Evolutionary conservation across 805 yeast species (phyloP), one percentile per base, ranked within the genome.

Genomic region (Barnettozyma sp.): DNA sequence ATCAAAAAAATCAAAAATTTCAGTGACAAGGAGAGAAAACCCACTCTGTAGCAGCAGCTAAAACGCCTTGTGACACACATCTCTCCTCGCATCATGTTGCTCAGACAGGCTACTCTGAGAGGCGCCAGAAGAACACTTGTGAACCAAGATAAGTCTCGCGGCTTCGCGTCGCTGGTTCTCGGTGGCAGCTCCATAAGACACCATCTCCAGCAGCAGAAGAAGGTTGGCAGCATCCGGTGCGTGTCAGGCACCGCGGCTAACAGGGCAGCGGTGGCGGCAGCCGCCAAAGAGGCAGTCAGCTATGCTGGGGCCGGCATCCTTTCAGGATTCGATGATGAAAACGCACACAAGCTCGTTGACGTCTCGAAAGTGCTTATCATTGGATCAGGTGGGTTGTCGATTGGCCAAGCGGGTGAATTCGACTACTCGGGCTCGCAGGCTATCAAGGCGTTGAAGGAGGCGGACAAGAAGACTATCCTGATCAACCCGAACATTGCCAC

Each of bases 401-500:
- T 90, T 59, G 97, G 97, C 42, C 97, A 90, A 65, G 97, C 97
- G 35, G 97, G 97, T 54, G 97, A 90, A 65, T 90, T 90, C 54
- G 97, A 90, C 63, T 90, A 90, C 62, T 82, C 94, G 37, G 95
- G 97, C 39, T 88, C 97, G 17, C 97, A 88, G 66, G 97, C 97
- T 34, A 90, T 88, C 61, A 88, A 88, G 63, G 97, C 97, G 10
- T 67, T 88, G 55, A 83, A 74, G 56, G 97, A 88, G 65, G 94
- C 94, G 38, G 73, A 83, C 62, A 88, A 85, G 59, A 60, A 74
- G 54, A 78, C 95, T 6, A 82, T 88, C 45, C 71, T 88, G 57
- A 85, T 88, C 58, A 88, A 88, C 61, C 97, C 97, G 43, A 88
- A 88, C 60, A 88, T 88, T 49, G 97, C 97, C 29, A 88, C 97